phyloP scores from a whole-genome alignment of 2,329 filamentous ascomycete genomes.

The Daldinia sp. region DNA sequence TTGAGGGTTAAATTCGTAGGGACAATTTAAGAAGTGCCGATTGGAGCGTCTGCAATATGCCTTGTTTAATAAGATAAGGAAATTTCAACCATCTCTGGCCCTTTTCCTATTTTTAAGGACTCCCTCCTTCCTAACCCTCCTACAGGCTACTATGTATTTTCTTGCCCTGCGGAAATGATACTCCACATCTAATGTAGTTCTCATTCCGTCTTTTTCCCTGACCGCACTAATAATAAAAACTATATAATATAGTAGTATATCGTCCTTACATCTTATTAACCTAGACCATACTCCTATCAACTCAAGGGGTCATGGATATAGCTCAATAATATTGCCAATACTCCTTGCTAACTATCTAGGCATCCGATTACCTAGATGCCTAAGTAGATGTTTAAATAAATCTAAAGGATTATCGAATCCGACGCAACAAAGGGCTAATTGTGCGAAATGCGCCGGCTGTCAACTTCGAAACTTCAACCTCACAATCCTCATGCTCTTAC shows the following conservation, averaged over 20 bases:
- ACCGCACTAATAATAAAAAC: conserved; percentile 1
- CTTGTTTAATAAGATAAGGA: conserved; percentile 1
- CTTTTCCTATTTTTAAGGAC: not conserved
- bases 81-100: not conserved
- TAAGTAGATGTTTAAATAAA: not conserved
- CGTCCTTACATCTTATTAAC: not conserved
- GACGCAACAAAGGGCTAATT: not conserved
- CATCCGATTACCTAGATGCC: too few relatives aligned
- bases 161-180: conserved; percentile 1
- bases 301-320: not conserved
- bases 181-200: too few relatives aligned
- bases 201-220: not conserved
- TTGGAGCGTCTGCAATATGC: conserved; percentile 1
- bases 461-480: not conserved
- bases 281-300: not conserved
- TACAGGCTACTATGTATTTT: too few relatives aligned
- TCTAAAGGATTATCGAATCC: conserved; percentile 10
- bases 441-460: not conserved
- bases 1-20: conserved; percentile 6
- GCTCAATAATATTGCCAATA: not conserved
- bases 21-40: conserved; percentile 1
- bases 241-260: not conserved
- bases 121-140: not conserved
- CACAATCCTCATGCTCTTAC: not conserved
- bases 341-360: not conserved